Evolutionary conservation across 1,284 basidiomycete genomes (phyloP).

Genomic region (Earliella scabrosa): DNA sequence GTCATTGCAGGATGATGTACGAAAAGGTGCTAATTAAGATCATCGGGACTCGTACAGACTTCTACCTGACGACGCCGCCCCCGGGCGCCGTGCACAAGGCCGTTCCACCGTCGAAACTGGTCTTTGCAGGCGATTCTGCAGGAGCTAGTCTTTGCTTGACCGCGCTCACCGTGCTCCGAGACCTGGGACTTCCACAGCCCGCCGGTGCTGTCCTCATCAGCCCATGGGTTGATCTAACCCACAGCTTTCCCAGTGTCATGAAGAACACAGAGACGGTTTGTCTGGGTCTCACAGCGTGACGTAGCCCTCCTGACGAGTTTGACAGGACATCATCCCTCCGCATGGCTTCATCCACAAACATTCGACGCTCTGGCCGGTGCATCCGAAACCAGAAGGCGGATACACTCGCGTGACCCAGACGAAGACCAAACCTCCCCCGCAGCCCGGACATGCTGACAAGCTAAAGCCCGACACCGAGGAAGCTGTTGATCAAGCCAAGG

Average conservation of each 20-base stretch:
- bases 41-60: constrained; percentile 46
- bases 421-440: constrained; percentile 47
- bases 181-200: constrained; percentile 74
- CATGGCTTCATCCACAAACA: constrained; percentile 67
- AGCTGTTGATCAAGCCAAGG: constrained; percentile 28
- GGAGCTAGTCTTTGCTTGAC: constrained; percentile 78
- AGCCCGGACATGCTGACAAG: constrained; percentile 56
- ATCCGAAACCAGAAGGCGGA: constrained; percentile 42
- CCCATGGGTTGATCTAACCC: constrained; percentile 86
- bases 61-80: constrained; percentile 83
- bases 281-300: too few species aligned
- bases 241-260: constrained; percentile 84
- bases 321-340: constrained; percentile 67
- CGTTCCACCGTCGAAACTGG: constrained; percentile 73
- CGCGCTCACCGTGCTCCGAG: constrained; percentile 75
- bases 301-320: too few species aligned
- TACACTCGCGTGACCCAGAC: constrained; percentile 43
- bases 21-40: not conserved
- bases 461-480: constrained; percentile 41
- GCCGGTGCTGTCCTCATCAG: constrained; percentile 80
- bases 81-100: constrained; percentile 68
- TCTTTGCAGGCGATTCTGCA: constrained; percentile 86
- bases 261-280: constrained; percentile 71
- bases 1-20: not conserved
- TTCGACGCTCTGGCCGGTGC: constrained; percentile 58